phyloP scores from a whole-genome alignment of 2,329 filamentous ascomycete genomes.

The Exophiala calicioides region DNA sequence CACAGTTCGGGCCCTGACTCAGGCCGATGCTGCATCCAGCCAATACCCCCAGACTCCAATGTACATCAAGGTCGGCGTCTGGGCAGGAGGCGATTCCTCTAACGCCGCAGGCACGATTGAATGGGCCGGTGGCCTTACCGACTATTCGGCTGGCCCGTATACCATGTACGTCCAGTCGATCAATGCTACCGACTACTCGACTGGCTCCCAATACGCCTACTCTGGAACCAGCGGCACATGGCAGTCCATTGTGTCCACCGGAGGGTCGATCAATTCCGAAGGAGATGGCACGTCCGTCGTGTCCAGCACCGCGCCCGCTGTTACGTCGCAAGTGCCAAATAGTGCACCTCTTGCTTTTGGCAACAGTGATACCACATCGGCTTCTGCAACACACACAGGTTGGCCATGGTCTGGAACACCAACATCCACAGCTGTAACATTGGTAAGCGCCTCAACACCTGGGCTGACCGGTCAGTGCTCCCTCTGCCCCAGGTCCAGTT shows the following conservation, averaged over 20 bases:
- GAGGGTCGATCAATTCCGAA: constrained; percentile 72
- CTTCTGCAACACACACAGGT: constrained; percentile 58
- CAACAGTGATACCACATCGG: constrained; percentile 38
- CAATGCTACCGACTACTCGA: constrained; percentile 77
- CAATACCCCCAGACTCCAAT: constrained; percentile 73
- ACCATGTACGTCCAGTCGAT: constrained; percentile 71
- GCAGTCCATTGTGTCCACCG: constrained; percentile 78
- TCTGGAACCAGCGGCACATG: constrained; percentile 74
- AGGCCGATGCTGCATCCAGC: constrained; percentile 59
- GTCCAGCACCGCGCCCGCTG: constrained; percentile 21
- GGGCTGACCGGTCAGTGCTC: constrained; percentile 43
- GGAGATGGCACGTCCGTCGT: constrained; percentile 48
- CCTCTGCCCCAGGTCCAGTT: constrained; percentile 18
- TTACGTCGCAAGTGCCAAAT: constrained; percentile 25
- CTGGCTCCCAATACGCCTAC: constrained; percentile 81
- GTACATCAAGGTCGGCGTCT: constrained; percentile 69
- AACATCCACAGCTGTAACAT: constrained; percentile 66
- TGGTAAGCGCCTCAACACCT: constrained; percentile 68
- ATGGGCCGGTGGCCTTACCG: constrained; percentile 70
- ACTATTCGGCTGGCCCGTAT: constrained; percentile 67
- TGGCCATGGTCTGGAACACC: constrained; percentile 67
- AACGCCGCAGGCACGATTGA: constrained; percentile 55
- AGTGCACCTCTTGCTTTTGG: constrained; percentile 66
- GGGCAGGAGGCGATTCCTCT: constrained; percentile 61
- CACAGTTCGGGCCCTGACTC: constrained; percentile 62